Base-by-base conservation (phyloP, 139 green algal genomes). In the Chlamydomonas schloesseri region DNA sequence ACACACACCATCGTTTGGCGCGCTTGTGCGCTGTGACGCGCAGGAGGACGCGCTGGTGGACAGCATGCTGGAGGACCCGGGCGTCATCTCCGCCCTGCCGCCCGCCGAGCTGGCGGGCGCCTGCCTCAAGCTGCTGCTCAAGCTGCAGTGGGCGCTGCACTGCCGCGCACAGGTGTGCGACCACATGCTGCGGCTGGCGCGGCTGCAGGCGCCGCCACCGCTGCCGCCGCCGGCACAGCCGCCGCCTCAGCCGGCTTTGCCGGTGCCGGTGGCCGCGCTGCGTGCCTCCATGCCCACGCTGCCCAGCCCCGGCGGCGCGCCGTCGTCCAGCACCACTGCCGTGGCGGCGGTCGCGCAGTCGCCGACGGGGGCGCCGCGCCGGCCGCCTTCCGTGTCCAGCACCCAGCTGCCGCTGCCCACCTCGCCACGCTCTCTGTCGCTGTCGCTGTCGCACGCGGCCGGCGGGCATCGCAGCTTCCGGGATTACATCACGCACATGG, bases 121-220 rank as follows among this genome's bases (percentile, higher is more conserved):
- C 14, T 84, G 78, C 47, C 64, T 84, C 13, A 31, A 24, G 64
- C 64, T 84, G 78, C 62, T 84, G 78, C 64, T 84, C 29, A 74
- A 74, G 64, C 78, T 84, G 78, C 78, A 84, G 65, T 84, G 78
- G 78, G 78, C 78, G 14, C 31, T 84, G 78, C 78, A 84, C 64
- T 84, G 78, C 62, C 42, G 78, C 1, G 78, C 78, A 29, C 78
- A 84, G 78, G 78, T 84, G 62, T 84, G 78, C 62, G 64, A 65
- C 33, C 64, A 74, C 64, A 84, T 84, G 78, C 78, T 84, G 62
- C 64, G 78, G 4, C 42, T 84, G 64, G 64, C 74, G 34, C 64
- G 29, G 29, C 64, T 84, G 21, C 78, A 74, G 64, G 42, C 78
- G 9, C 64, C 68, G 29, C 37, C 78, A 9, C 64, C 73, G 2